Base-by-base conservation (phyloP, 495 filamentous ascomycete genomes). In the Podospora conica region DNA sequence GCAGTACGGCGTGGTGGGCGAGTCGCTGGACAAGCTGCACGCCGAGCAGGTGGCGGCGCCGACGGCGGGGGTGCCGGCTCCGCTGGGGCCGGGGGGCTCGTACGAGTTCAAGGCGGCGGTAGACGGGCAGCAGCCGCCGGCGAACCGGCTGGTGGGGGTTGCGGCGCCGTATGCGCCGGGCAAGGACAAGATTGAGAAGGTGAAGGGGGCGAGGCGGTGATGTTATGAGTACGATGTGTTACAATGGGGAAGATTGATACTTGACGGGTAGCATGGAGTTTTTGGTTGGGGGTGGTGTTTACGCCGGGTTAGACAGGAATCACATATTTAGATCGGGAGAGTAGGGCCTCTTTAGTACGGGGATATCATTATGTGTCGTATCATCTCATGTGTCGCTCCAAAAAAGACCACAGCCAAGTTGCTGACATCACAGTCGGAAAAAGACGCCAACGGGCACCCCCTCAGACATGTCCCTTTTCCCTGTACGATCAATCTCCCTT, bases 1-100 rank as follows among this genome's bases (percentile, higher is more conserved):
- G 7, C 91, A 96, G 73, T 97, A 97, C 74, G 89, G 88, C 65
- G 81, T 96, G 20, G 87, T 92, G 1, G 92, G 92, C 25, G 88
- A 90, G 64, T 82, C 89, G 11, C 77, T 97, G 55, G 91, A 96
- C 73, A 89, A 88, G 75, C 81, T 96, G 69, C 93, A 97, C 77
- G 83, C 85, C 63, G 90, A 95, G 76, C 91, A 96, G 76, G 69
- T 85, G 28, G 76, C 77, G 59, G 81, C 89, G 53, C 92, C 92
- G 0, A 79, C 76, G 24, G 69, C 83, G 18, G 89, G 87, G 1
- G 76, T 80, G 57, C 87, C 88, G 7, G 70, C 74, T 7, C 33
- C 65, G 11, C 12, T 84, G 0, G 71, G 74, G 0, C 65, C 77
- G 0, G 76, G 79, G 28, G 79, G 79, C 22, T 67, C 70, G 10